Evolutionary conservation across 139 green algal species (phyloP).

Genomic region (Ostreobium quekettii): DNA sequence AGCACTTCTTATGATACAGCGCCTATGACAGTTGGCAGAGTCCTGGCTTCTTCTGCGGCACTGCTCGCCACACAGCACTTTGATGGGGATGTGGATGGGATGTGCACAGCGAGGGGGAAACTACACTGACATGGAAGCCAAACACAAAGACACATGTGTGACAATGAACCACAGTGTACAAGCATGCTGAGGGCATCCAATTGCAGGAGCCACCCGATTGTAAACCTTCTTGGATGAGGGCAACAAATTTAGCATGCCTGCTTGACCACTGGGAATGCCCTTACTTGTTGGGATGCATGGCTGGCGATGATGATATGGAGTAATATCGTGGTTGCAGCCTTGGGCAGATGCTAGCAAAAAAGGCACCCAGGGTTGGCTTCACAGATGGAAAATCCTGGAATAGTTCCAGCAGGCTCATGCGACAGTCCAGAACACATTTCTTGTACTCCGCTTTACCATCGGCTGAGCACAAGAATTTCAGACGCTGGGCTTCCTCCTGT

Average conservation of each 20-base stretch:
- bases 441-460: constrained; percentile 64
- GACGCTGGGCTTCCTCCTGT: constrained; percentile 38
- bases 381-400: constrained; percentile 76
- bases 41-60: no score
- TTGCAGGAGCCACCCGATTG: not conserved
- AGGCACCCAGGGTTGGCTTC: constrained; percentile 67
- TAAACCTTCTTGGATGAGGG: no score
- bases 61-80: no score
- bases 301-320: constrained; percentile 72
- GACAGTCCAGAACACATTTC: constrained; percentile 44
- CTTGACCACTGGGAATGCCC: not conserved
- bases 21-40: no score
- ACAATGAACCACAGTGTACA: not conserved
- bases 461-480: constrained; percentile 48
- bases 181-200: not conserved
- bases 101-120: not conserved
- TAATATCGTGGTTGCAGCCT: constrained; percentile 82
- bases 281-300: constrained; percentile 30
- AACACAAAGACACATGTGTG: not conserved
- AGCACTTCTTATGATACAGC: no score
- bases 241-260: no score
- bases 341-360: constrained; percentile 75
- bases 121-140: not conserved
- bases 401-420: constrained; percentile 60
- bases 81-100: constrained; percentile 12